These are phyloP conservation scores for Eleusine coracana DNA, from an alignment of 176 grass and related monocot genomes.

Conservation along the genomic window DNA sequence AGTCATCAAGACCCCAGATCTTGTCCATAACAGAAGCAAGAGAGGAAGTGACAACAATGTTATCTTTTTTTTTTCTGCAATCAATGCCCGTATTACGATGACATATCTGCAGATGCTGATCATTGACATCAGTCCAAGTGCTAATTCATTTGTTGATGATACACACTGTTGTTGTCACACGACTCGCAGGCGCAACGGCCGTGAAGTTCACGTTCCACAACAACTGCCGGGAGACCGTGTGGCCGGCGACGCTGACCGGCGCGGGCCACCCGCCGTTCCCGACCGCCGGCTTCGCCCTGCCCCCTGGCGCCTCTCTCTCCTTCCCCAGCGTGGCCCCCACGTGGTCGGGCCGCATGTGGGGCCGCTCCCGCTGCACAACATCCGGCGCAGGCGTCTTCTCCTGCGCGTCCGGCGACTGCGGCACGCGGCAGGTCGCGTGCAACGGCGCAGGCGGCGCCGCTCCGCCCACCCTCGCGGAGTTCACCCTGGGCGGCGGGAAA, in stretches of 20 bases:
- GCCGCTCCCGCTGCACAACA: slow-evolving; percentile 41
- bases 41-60: too few relatives aligned
- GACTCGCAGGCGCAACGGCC: slow-evolving; percentile 29
- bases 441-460: slow-evolving; percentile 40
- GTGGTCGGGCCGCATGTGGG: slow-evolving; percentile 72
- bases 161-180: not conserved
- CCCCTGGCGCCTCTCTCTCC: slow-evolving; percentile 14
- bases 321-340: slow-evolving; percentile 10
- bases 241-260: slow-evolving; percentile 47
- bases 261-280: slow-evolving; percentile 22
- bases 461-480: slow-evolving; percentile 56
- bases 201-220: slow-evolving; percentile 62
- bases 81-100: not conserved
- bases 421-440: slow-evolving; percentile 48
- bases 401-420: slow-evolving; percentile 62
- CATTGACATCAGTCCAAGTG: not conserved
- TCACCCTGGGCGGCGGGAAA: slow-evolving; percentile 49
- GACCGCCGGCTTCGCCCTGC: slow-evolving; percentile 51
- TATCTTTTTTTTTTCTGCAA: too few relatives aligned
- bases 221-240: slow-evolving; percentile 57
- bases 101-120: not conserved
- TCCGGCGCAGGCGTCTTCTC: slow-evolving; percentile 39
- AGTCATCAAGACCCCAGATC: too few relatives aligned
- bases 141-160: not conserved
- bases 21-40: too few relatives aligned